phyloP scores from a whole-genome alignment of 2,329 filamentous ascomycete species.

The Colletotrichum acutatum region DNA sequence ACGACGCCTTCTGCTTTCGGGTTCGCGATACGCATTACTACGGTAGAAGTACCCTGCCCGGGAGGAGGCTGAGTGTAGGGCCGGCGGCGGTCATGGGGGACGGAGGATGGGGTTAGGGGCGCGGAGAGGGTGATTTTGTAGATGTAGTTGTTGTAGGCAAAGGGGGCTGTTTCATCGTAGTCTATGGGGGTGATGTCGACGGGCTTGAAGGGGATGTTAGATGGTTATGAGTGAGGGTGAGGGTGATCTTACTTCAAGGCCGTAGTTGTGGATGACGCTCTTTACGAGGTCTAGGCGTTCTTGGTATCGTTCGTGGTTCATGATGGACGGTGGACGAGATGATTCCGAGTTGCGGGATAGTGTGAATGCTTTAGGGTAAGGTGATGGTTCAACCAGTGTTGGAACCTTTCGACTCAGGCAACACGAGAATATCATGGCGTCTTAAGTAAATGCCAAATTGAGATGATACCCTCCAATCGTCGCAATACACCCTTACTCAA shows the following conservation, averaged over 20 bases:
- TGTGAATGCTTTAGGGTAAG: not conserved
- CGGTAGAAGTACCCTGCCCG: not conserved
- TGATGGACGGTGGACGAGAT: not conserved
- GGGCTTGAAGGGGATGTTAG: not conserved
- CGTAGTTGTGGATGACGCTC: not conserved
- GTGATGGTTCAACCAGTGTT: not conserved
- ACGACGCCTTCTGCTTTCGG: constrained; percentile 9
- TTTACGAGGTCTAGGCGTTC: constrained; percentile 1
- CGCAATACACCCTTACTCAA: too few relatives aligned
- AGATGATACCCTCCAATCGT: not conserved
- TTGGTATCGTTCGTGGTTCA: constrained; percentile 8
- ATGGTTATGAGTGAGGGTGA: not conserved
- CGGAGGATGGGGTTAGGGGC: not conserved
- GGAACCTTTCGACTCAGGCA: not conserved
- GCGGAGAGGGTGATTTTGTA: constrained; percentile 33
- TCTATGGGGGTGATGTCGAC: not conserved
- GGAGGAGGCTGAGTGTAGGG: constrained; percentile 9
- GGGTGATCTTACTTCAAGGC: not conserved
- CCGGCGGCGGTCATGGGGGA: constrained; percentile 1
- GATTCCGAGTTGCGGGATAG: not conserved
- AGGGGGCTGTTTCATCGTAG: constrained; percentile 4
- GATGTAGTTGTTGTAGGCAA: constrained; percentile 37
- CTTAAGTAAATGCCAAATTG: not conserved
- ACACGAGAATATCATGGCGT: not conserved
- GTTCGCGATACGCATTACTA: constrained; percentile 36